Evolutionary conservation across 371 early-diverging fungal genomes (phyloP), one percentile per base, ranked within the genome.

Genomic region (Mucor irregularis): DNA sequence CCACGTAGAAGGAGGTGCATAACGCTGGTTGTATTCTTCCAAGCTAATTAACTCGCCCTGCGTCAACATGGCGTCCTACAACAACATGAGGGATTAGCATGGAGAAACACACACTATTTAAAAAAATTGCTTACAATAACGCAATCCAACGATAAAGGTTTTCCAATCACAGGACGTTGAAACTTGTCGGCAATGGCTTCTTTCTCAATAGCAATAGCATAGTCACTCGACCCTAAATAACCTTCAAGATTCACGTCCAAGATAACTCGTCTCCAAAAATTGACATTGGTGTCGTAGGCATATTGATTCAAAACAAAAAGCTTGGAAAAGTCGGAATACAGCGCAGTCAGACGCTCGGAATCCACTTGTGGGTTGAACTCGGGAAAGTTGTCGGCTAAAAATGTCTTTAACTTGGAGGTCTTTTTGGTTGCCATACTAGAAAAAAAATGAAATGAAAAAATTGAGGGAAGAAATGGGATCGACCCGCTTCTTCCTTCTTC

Each of bases 311-410:
- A 45, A 10, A 62, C 24, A 19, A 35, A 35, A 4, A 56, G 34
- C 25, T 64, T 61, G 5, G 65, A 55, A 29, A 71, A 71, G 21
- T 71, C 72, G 8, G 72, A 64, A 35, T 68, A 71, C 13, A 71
- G 28, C 3, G 65, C 61, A 11, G 43, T 56, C 17, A 71, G 17
- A 5, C 72, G 58, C 2, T 62, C 49, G 26, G 61, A 58, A 26
- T 47, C 43, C n/a, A n/a, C n/a, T 46, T 30, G 47, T 4, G 43
- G 42, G 30, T 37, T 53, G 24, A 68, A 71, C 16, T 71, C 72
- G n/a, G 31, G 37, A 25, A 56, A 62, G n/a, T 61, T 34, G 0
- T 26, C 10, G 25, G 53, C 34, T 29, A 71, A 35, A 39, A 50
- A 71, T 3, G 46, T n/a, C 21, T 62, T 62, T 11, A 71, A 38